Conservation (phyloP, 2,329 filamentous ascomycete genomes). For the Fusarium robinianum region DNA sequence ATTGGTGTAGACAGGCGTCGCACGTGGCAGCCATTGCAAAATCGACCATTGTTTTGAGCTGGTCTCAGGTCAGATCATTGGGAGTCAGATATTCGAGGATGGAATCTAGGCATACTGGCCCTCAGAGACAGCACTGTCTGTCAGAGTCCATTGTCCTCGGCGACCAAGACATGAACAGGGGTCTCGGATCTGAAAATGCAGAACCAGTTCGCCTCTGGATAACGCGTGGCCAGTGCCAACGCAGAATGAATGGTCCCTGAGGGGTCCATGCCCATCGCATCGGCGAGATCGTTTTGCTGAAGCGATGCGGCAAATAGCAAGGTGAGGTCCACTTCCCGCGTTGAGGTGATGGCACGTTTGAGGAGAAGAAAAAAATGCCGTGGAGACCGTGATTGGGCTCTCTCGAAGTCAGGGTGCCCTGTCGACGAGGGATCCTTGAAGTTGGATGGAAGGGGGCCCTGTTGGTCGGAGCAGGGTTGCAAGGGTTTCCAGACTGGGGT, state of each 20-base stretch:
- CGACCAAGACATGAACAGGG: not conserved
- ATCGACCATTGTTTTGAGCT: slow-evolving; percentile 31
- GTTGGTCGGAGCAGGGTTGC: too few species aligned
- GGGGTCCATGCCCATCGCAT: slow-evolving; percentile 20
- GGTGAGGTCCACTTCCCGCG: slow-evolving; percentile 9
- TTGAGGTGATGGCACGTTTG: slow-evolving; percentile 5
- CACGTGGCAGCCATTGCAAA: slow-evolving; percentile 34
- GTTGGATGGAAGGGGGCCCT: not conserved
- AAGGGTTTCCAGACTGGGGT: too few species aligned
- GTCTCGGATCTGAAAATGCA: slow-evolving; percentile 12
- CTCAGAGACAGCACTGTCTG: too few species aligned
- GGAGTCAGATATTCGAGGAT: slow-evolving; percentile 4
- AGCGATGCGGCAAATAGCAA: slow-evolving; percentile 10
- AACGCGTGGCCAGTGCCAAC: slow-evolving; percentile 2
- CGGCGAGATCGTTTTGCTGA: slow-evolving; percentile 7
- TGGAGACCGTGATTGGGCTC: slow-evolving; percentile 11
- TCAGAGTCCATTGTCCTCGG: too few species aligned
- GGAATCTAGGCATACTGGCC: not conserved
- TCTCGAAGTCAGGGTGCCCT: slow-evolving; percentile 1
- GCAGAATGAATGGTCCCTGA: slow-evolving; percentile 4
- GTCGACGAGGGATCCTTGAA: slow-evolving; percentile 18
- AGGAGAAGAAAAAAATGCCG: slow-evolving; percentile 11
- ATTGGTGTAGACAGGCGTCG: slow-evolving; percentile 29
- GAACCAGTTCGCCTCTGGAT: slow-evolving; percentile 12
- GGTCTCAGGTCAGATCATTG: slow-evolving; percentile 35